Base-by-base conservation (phyloP, 768 basidiomycete species). In the Lactarius vividus region DNA sequence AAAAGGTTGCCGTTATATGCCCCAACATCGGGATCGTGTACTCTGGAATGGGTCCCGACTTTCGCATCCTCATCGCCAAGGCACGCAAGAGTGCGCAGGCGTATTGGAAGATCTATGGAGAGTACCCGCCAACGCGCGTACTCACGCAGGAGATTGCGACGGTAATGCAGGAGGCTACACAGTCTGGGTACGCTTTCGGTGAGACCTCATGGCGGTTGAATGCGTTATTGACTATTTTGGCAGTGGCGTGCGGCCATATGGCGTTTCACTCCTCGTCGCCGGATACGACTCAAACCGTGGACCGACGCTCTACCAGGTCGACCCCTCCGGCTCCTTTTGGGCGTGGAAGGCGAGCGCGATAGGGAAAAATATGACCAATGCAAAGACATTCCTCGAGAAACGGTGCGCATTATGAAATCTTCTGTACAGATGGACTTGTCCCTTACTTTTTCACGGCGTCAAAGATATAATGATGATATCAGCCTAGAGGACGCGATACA, bases 311-410 rank as follows among this genome's bases (percentile, higher is more conserved):
- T 98, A 97, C 79, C 97, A 99, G 77, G 96, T 99, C 52, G 97
- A 99, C 79, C 97, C 97, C 46, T 97, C 95, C 42, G 97, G 97
- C 62, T 94, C 94, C 37, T 99, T 93, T 80, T 99, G 97, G 97
- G 96, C 97, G 35, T 99, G 97, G 97, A 99, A 99, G 76, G 97
- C 97, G 9, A 96, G 94, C 75, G 97, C 97, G 13, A 99, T 98
- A 72, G 97, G 97, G 46, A 99, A 99, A 81, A 98, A 98, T 78
- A 98, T 98, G 94, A 88, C 95, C 55, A 99, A 99, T 73, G 97
- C 96, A 40, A 99, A 99, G 79, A 99, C 97, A 9, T 99, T 99
- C 79, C 78, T 99, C 71, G 97, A 99, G 79, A 99, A 99, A 79
- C 88, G 97, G 94, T 95, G 71, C 73, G 87, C 23, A 18, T 26